Evolutionary conservation across 805 yeast genomes (phyloP).

Genomic region (Brettanomyces anomalus): DNA sequence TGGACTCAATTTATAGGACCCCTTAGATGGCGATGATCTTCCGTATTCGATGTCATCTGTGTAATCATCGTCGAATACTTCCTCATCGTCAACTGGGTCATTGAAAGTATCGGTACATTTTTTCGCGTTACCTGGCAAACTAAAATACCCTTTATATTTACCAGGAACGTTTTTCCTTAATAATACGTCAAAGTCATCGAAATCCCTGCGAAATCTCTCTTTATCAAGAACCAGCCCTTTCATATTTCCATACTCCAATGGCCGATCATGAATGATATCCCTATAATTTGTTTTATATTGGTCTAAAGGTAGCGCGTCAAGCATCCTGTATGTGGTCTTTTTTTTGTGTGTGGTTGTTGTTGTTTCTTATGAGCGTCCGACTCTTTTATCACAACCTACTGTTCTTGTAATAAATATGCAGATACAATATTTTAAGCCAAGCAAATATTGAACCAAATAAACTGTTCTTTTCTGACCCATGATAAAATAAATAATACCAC

Average conservation of each 20-base stretch:
- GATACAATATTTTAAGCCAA: no score
- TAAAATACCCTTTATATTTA: conserved; percentile 19
- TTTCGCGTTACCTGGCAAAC: not conserved
- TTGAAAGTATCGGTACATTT: no score
- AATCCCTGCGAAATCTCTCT: conserved; percentile 15
- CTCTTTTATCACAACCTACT: no score
- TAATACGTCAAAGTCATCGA: conserved; percentile 22
- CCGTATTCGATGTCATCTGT: conserved; percentile 21
- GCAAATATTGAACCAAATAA: no score
- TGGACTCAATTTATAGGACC: conserved; percentile 20
- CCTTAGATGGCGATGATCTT: conserved; percentile 11
- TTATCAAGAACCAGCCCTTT: conserved; percentile 18
- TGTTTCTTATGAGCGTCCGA: no score
- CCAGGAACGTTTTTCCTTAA: conserved; percentile 21
- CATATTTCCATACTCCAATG: conserved; percentile 22
- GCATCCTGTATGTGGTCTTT: conserved; percentile 10
- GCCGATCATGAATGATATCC: conserved; percentile 18
- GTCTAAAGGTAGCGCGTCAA: conserved; percentile 19
- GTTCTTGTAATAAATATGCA: no score
- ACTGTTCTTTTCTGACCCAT: no score
- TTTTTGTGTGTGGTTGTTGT: not conserved
- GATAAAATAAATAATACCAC: no score
- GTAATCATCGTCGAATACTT: conserved; percentile 1
- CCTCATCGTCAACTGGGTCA: not conserved
- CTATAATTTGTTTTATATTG: conserved; percentile 22